A percentile compares a stretch with the other conserved stretches of the same genome.
Evolutionary conservation across 2,329 filamentous ascomycete species (phyloP).

Genomic region (Xylariales sp.): DNA sequence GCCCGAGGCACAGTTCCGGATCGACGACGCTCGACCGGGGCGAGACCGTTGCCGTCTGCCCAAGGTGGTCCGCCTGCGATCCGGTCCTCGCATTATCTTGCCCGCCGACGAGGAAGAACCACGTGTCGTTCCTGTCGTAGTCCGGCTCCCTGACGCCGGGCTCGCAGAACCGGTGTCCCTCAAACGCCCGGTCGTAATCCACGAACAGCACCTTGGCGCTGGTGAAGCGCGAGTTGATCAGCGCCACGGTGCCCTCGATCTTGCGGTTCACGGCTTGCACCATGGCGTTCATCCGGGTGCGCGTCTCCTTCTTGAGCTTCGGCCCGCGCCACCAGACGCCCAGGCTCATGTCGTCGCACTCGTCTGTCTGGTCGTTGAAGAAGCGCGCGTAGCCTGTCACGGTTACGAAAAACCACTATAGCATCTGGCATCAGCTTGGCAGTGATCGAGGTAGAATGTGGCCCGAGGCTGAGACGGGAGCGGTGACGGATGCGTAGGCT

Average conservation of each 20-base stretch:
- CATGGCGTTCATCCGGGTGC: slow-evolving; percentile 39
- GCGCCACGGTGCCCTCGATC: slow-evolving; percentile 29
- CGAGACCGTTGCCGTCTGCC: slow-evolving; percentile 18
- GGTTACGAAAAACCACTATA: slow-evolving; percentile 34
- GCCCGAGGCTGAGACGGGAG: no score
- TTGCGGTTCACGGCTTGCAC: slow-evolving; percentile 37
- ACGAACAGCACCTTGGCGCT: slow-evolving; percentile 37
- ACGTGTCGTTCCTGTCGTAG: slow-evolving; percentile 37
- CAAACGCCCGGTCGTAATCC: slow-evolving; percentile 39
- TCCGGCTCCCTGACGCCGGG: slow-evolving; percentile 36
- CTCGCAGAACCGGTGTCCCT: slow-evolving; percentile 42
- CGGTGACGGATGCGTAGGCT: no score
- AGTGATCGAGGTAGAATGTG: no score
- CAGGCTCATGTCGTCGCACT: slow-evolving; percentile 39
- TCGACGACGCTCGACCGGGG: slow-evolving; percentile 30
- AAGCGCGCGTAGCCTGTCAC: slow-evolving; percentile 45
- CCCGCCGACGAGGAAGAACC: slow-evolving; percentile 45
- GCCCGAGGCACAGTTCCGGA: slow-evolving; percentile 30
- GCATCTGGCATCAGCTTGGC: no score
- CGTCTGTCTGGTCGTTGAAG: slow-evolving; percentile 39
- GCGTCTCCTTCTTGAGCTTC: slow-evolving; percentile 33
- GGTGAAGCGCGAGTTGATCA: slow-evolving; percentile 33
- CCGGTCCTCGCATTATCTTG: slow-evolving; percentile 31
- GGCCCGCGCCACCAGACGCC: slow-evolving; percentile 42
- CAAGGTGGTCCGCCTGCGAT: slow-evolving; percentile 10